Base-by-base conservation (phyloP, 2,329 filamentous ascomycete genomes). In the Exophiala phaeomuriformis region DNA sequence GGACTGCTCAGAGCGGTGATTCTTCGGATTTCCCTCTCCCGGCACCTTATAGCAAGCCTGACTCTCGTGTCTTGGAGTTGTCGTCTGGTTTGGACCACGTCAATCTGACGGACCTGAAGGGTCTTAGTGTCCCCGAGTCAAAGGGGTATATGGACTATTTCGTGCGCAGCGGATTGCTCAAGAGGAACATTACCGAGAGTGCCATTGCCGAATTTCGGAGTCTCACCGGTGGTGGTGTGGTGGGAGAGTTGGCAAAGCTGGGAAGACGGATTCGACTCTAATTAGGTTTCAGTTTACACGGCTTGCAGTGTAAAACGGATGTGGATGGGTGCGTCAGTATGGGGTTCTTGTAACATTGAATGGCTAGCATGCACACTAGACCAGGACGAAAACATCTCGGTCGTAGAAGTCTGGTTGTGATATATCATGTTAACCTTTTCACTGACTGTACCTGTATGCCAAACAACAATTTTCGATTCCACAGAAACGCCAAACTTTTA, bases 81-180 rank as follows among this genome's bases (percentile, higher is more conserved):
- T 67, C 73, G 56, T 51, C 63, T 3, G 37, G 33, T 2, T 37
- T 31, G 4, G 47, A 48, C 7, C 47, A 51, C 46, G 40, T 52
- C 40, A 69, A 75, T 58, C 67, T 79, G 2, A 69, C 77, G 62
- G 77, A 79, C 19, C 66, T 95, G 19, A 76, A 79, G 40, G 86
- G 88, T 5, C 65, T 96, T 61, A 84, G 75, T 63, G 87, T 84
- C 70, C 72, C 77, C 1, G 91, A 97, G 72, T 83, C 88, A 7
- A 80, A 85, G 55, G 78, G 82, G 0, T 75, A 95, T 63, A 85
- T 97, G 82, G 90, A 96, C 74, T 97, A 96, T 73, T 97, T 91
- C 77, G 90, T 88, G 3, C 82, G 81, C 35, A 94, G 88, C 68
- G 93, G 91, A 8, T 76, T 95, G 67, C 68, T 95, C 66, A 80